phyloP scores from a whole-genome alignment of 768 basidiomycete genomes.

The Leccinum aurantiacum region DNA sequence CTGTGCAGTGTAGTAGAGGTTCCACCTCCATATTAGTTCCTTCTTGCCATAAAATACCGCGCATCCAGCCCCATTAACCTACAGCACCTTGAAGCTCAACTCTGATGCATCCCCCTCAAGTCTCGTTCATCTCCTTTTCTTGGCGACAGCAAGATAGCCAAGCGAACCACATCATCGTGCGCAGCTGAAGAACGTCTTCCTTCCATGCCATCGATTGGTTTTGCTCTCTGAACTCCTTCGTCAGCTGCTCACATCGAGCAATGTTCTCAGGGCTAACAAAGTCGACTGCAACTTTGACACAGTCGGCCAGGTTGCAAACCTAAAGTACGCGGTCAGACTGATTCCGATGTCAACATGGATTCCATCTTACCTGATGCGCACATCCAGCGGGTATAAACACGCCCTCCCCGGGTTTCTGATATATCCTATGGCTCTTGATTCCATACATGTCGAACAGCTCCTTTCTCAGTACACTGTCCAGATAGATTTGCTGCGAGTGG shows the following conservation, averaged over 20 bases:
- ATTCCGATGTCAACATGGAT: slow-evolving; percentile 1
- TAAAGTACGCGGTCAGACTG: slow-evolving; percentile 32
- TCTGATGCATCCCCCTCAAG: slow-evolving; percentile 2
- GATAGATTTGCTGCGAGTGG: slow-evolving; percentile 85
- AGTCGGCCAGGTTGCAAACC: slow-evolving; percentile 93
- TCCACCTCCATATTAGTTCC: slow-evolving; percentile 30
- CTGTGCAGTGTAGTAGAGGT: slow-evolving; percentile 19
- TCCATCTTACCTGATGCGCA: slow-evolving; percentile 72
- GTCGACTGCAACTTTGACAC: slow-evolving; percentile 93
- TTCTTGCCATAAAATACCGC: slow-evolving; percentile 29
- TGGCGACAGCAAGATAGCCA: slow-evolving; percentile 71
- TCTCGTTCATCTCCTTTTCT: slow-evolving; percentile 42
- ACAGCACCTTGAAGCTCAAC: slow-evolving; percentile 18
- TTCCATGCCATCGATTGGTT: slow-evolving; percentile 90
- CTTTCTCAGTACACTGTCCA: slow-evolving; percentile 66
- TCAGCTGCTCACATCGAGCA: slow-evolving; percentile 78
- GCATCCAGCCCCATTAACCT: slow-evolving; percentile 18
- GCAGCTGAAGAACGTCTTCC: slow-evolving; percentile 88
- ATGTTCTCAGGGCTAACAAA: slow-evolving; percentile 96
- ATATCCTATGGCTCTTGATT: slow-evolving; percentile 79
- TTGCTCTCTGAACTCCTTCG: slow-evolving; percentile 86
- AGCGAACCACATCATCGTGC: slow-evolving; percentile 93
- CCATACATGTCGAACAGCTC: slow-evolving; percentile 65
- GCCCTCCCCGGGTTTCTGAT: slow-evolving; percentile 89
- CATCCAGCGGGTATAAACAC: slow-evolving; percentile 96